Base-by-base conservation (phyloP, 352 stramenopile genomes). In the Globisporangium cystogenes region DNA sequence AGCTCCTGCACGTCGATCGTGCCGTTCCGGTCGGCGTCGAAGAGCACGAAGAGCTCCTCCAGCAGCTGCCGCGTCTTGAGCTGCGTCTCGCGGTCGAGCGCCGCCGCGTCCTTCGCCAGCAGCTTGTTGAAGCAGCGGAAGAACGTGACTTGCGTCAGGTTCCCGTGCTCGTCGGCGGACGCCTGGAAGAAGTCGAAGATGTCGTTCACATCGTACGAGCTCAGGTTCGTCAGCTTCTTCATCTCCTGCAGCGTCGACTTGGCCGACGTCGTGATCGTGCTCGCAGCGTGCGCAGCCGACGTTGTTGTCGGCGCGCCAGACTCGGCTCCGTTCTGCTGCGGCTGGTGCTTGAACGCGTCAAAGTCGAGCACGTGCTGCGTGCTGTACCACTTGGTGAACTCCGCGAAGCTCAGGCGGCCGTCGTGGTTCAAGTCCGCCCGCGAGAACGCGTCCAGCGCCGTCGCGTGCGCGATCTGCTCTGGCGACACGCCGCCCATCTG, bases 341-440 rank as follows among this genome's bases (percentile, higher is more conserved):
- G 51, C n/a, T 64, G 46, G 16, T 43, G 68, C 29, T 58, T 46
- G 50, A 57, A 24, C 45, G 51, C 57, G 20, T 51, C 43, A 41
- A 68, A 49, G 33, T 61, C 41, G 26, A 62, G 44, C 42, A 62
- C 21, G 16, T 58, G 36, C 56, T 83, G 70, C 15, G 50, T 67
- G 44, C 63, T 72, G 51, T 91, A 95, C 87, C 87, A 96, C 41
- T 84, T 74, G 4, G 75, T 87, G 55, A 96, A 96, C 55, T 95
- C 87, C 1, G 82, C 64, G 33, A 90, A 86, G 54, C 77, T 92
- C 40, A 96, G 54, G 5, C 71, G 68, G 0, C 68, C 82, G 48
- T 95, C 84, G 21, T 71, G 61, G 37, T 93, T 89, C 15, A 62
- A 26, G 60, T 93, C 80, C 36, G 67, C 72, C 14, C 67, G 51